Base-by-base conservation (phyloP, 768 basidiomycete species). In the Suillus ampliporus region DNA sequence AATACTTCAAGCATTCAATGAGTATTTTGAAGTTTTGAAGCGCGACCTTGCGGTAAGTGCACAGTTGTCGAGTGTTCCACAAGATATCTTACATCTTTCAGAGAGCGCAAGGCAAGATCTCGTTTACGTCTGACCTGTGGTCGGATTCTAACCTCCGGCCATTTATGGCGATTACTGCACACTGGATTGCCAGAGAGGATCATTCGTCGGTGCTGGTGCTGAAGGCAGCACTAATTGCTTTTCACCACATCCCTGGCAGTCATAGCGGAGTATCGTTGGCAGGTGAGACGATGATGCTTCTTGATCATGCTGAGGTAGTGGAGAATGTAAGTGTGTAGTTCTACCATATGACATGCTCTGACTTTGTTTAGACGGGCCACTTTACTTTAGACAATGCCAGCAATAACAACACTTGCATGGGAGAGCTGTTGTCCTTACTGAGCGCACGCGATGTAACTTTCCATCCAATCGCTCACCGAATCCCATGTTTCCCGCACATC, bases 111-210 rank as follows among this genome's bases (percentile, higher is more conserved):
- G 61, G 61, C 11, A 51, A 56, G 14, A 40, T 61, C n/a, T 61
- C 74, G 1, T 72, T 73, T 23, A 81, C 78, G 7, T 65, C 64
- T 17, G 78, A 80, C 51, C 63, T 79, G 2, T 82, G 79, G 79
- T 69, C 62, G 17, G 65, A 74, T 40, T 56, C 59, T 1, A 65
- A 69, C 38, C 71, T 74, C 19, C 19, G 4, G 19, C 17, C 72
- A 15, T 77, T 66, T 53, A 67, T 80, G 63, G 79, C 73, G 0
- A 56, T 80, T 0, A 78, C 77, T 0, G 71, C 68, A 0, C 77
- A 80, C 68, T 81, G 61, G 38, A 64, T 65, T 23, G 46, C 46
- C 5, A 47, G 52, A 60, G 14, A 34, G 13, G 53, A 47, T 9
- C 9, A 34, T 58, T 43, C 19, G 8, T n/a, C 9, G 47, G 19